These are phyloP conservation scores for Inga oerstediana DNA, from an alignment of 306 rosid genomes.

Conservation along the genomic window DNA sequence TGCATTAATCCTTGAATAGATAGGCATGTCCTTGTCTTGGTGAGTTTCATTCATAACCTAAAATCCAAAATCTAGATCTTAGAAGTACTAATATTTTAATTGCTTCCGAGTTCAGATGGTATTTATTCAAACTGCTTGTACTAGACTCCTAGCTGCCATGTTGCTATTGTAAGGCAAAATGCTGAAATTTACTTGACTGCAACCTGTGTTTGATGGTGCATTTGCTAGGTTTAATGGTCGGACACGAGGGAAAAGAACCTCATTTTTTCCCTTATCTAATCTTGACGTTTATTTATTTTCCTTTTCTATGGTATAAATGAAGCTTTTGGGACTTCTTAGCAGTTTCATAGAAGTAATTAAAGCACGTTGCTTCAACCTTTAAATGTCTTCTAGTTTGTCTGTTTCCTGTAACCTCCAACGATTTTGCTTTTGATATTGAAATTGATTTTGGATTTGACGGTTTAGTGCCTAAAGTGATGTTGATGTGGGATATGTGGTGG, in stretches of 20 bases:
- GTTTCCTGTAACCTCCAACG: not conserved
- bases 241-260: not conserved
- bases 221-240: not conserved
- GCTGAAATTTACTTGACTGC: not conserved
- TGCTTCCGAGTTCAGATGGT: not conserved
- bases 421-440: not conserved
- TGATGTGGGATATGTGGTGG: not conserved
- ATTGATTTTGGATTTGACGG: not conserved
- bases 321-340: not conserved
- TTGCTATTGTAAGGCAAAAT: slow-evolving; percentile 19
- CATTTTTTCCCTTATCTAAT: not conserved
- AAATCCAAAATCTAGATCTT: slow-evolving; percentile 29
- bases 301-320: not conserved
- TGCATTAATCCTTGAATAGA: slow-evolving; percentile 42
- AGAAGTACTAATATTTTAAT: slow-evolving; percentile 15
- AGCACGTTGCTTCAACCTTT: not conserved
- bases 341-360: no score
- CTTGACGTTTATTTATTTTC: not conserved
- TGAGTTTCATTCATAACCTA: slow-evolving; percentile 44
- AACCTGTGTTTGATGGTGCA: not conserved
- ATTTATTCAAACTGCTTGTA: slow-evolving; percentile 10
- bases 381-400: not conserved
- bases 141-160: slow-evolving; percentile 9
- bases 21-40: slow-evolving; percentile 35
- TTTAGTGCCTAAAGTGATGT: not conserved